Base-by-base conservation (phyloP, 805 yeast species). In the Metschnikowia amazonensis region DNA sequence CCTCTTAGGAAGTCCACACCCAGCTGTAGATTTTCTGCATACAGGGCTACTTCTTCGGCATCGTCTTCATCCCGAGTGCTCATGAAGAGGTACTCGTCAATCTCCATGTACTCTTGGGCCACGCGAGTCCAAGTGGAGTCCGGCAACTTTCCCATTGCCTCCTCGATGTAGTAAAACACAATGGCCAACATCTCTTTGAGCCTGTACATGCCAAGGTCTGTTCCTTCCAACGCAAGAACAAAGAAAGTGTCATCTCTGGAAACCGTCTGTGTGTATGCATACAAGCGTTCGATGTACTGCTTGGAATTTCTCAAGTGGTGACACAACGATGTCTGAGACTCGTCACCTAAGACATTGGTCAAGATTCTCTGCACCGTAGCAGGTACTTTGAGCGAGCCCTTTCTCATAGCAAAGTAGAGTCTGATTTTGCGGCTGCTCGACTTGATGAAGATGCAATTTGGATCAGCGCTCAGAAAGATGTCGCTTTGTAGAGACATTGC, bases 281-380 rank as follows among this genome's bases (percentile, higher is more conserved):
- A 55, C 2, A 79, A 62, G 0, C 64, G 58, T 1, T 69, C 60
- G 11, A 70, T 68, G 47, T 62, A 69, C 17, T 64, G 72, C 32
- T 52, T 57, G 6, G 44, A 27, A 4, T 48, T 41, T 17, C 63
- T 64, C 8, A 81, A 60, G 14, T 53, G 56, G 4, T 70, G 60
- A 49, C 75, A 74, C 5, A 84, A 56, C 0, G 88, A 77, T 0
- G 74, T 75, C 1, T 52, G 45, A 4, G 80, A 63, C 62, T 85
- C 92, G 59, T 80, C 82, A 1, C 92, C 92, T 41, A 83, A 62
- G 0, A 84, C 43, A 38, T 76, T 76, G 44, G 80, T 72, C 83
- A 88, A 80, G 3, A 73, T 59, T 9, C 61, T 60, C 25, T 66
- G 62, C 36, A 65, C 70, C 8, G 71, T 57, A 3, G 42, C 25